Base-by-base conservation (phyloP, 2,329 filamentous ascomycete species). In the Talaromyces rugulosus region DNA sequence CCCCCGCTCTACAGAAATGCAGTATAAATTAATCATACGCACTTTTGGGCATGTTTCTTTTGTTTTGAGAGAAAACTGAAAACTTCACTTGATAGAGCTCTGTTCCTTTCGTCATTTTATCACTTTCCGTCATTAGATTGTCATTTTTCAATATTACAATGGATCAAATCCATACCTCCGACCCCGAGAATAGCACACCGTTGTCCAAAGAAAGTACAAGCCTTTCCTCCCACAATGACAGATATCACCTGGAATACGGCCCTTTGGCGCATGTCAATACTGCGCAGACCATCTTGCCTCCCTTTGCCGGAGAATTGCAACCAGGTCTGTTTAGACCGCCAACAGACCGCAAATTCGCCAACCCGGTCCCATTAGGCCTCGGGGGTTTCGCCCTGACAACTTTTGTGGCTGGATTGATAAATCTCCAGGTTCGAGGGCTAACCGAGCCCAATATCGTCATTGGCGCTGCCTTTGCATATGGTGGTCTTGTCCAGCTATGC, bases 351-450 rank as follows among this genome's bases (percentile, higher is more conserved):
- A 87, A 88, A 77, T 84, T 91, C 73, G 89, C 85, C 77, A 92
- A 92, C 77, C 89, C 89, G 2, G 88, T 87, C 30, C 89, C 89
- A 8, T 81, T 92, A 31, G 89, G 89, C 59, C 83, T 92, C 36
- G 83, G 80, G 60, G 89, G 87, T 67, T 92, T 92, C 77, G 89
- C 89, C 59, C 79, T 92, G 69, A 92, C 89, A 47, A 92, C 89
- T 3, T 92, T 92, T 71, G 83, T 92, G 23, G 82, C 92, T 31
- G 89, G 87, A n/a, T 80, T 84, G 69, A 80, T 92, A 75, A 92
- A 92, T 77, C 79, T 90, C 72, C 79, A 84, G 61, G 80, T 85
- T 2, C 82, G 86, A 6, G 82, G 80, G 58, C 78, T 91, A 56
- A 76, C 75, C 1, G 74, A 74, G 1, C 86, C 88, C 36, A 87